A percentile compares a stretch with the other conserved stretches of the same genome.
These are phyloP conservation scores for Scolecobasidium constrictum DNA, from an alignment of 2,329 filamentous ascomycete genomes.

Conservation along the genomic window DNA sequence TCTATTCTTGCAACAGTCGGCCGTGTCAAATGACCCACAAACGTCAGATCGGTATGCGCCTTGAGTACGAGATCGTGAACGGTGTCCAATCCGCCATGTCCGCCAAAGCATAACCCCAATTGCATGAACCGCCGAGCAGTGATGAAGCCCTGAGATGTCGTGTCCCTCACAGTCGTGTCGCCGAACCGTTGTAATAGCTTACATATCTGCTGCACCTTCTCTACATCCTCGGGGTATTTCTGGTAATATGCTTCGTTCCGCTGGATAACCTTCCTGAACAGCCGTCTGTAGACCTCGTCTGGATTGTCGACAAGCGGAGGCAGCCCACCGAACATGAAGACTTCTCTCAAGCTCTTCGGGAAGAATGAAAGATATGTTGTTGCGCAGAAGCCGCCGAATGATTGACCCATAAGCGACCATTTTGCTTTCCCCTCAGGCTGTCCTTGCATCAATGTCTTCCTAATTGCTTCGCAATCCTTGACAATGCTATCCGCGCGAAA, in stretches of 20 bases:
- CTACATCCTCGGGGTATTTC: conserved; percentile 75
- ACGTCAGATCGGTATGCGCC: conserved; percentile 60
- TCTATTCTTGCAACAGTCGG: conserved; percentile 62
- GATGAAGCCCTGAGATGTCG: conserved; percentile 63
- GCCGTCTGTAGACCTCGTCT: conserved; percentile 63
- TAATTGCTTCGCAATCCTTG: conserved; percentile 76
- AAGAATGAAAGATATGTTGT: conserved; percentile 75
- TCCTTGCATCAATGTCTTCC: conserved; percentile 59
- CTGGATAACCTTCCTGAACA: conserved; percentile 57
- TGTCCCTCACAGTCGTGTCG: conserved; percentile 43
- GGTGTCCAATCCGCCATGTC: conserved; percentile 42
- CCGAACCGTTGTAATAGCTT: conserved; percentile 47
- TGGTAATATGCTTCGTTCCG: conserved; percentile 71
- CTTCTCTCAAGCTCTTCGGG: conserved; percentile 66
- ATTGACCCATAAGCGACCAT: conserved; percentile 85
- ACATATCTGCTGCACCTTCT: conserved; percentile 55
- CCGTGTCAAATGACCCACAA: conserved; percentile 64
- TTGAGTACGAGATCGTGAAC: conserved; percentile 51
- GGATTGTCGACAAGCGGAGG: conserved; percentile 62
- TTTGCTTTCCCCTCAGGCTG: conserved; percentile 59
- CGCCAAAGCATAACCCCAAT: conserved; percentile 67
- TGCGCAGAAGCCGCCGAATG: conserved; percentile 80
- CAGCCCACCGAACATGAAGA: conserved; percentile 75
- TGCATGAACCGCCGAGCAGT: conserved; percentile 67
- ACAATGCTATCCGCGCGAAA: conserved; percentile 90